A percentile compares a stretch with the other conserved stretches of the same genome.
Evolutionary conservation across 805 yeast genomes (phyloP).

Genomic region (Cyberlindnera japonica): DNA sequence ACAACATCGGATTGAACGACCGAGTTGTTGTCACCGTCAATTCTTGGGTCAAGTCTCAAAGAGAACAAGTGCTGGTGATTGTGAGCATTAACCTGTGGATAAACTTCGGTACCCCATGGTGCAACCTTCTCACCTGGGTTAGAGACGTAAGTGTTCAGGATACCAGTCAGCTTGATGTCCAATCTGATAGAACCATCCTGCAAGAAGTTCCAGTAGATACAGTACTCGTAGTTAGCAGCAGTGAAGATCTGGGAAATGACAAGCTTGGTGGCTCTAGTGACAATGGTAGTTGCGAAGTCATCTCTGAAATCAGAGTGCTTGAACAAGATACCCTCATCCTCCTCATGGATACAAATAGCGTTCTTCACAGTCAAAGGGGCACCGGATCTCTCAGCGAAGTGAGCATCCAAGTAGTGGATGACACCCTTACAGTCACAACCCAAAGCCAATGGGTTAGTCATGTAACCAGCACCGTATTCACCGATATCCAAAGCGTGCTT

Average conservation of each 20-base stretch:
- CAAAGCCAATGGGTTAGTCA: constrained; percentile 73
- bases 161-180: constrained; percentile 79
- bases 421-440: constrained; percentile 89
- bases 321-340: constrained; percentile 75
- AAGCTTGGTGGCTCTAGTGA: constrained; percentile 71
- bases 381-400: constrained; percentile 64
- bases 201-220: constrained; percentile 77
- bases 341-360: constrained; percentile 83
- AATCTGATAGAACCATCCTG: constrained; percentile 82
- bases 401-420: constrained; percentile 80
- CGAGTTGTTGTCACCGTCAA: constrained; percentile 78
- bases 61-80: constrained; percentile 84
- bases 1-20: constrained; percentile 64
- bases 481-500: constrained; percentile 86
- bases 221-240: constrained; percentile 77
- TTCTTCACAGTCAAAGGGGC: constrained; percentile 68
- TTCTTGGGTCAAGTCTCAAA: constrained; percentile 73
- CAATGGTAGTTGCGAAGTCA: constrained; percentile 67
- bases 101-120: constrained; percentile 79
- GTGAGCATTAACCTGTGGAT: constrained; percentile 79
- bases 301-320: constrained; percentile 86
- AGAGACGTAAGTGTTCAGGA: constrained; percentile 67
- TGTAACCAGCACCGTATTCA: constrained; percentile 84
- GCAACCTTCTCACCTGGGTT: constrained; percentile 63
- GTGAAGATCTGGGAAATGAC: constrained; percentile 79